Base-by-base conservation (phyloP, 148 eudicot species). In the Drosera capensis region DNA sequence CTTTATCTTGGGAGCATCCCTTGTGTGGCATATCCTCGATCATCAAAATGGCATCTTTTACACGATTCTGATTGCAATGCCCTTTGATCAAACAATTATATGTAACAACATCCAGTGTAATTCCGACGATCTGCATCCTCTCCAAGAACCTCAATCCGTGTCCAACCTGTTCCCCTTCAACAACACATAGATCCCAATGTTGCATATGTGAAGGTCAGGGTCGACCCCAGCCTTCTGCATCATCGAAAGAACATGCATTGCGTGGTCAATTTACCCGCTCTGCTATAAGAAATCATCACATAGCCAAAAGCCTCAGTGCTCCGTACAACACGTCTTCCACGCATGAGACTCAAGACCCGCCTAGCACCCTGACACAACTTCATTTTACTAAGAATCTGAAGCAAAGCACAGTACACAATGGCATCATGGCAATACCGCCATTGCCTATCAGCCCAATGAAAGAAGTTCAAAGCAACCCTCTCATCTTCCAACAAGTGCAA, bases 41-140 rank as follows among this genome's bases (percentile, higher is more conserved):
- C 51, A 67, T 19, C 34, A 30, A 48, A 1, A 62, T 23, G 2
- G 72, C 72, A 37, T 67, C 60, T 15, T 62, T 58, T 25, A 62
- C 31, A 41, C 28, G 51, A 15, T 48, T 35, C 42, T 52, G 17
- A 48, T 62, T 64, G 48, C 72, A 67, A 30, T 67, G 62, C 11
- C 72, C 72, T 38, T 53, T 62, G 45, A 67, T 62, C 59, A 67
- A 44, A 51, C 72, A 67, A 25, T 67, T 67, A 58, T 62, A 67
- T 28, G 64, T 43, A n/a, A 62, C 56, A 36, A 53, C 59, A 48
- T 48, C 36, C 15, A 64, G 72, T 39, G 25, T 41, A 25, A 67
- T 56, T 25, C 72, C 72, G 57, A 57, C 52, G 29, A 53, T 23
- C 46, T 43, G 50, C 72, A 67, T 67, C 68, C 67, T 51, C 23